Base-by-base conservation (phyloP, 108 stramenopile species). In the Epipyxis sp. region DNA sequence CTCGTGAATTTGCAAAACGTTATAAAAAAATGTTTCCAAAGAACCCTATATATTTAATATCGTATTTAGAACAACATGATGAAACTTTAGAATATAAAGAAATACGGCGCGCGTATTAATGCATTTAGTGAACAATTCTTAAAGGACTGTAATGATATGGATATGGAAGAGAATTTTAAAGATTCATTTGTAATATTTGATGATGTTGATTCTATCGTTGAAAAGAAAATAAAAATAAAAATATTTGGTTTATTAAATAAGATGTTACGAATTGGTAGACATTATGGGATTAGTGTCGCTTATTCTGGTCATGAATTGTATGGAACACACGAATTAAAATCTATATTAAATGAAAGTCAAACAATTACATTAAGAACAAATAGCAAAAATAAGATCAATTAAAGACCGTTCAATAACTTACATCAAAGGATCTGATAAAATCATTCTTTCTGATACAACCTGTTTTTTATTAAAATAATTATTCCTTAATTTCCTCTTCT, bases 11-110 rank as follows among this genome's bases (percentile, higher is more conserved):
- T 25, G 54, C 54, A 16, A 57, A 57, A 25, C 16, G 54, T 16
- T 57, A 57, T 57, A 57, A 57, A 25, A 57, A 57, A 25, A 57
- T 57, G 54, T 57, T 57, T 57, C 54, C 54, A 20, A 57, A 57
- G 25, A 57, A 57, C 25, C 20, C 16, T 16, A 57, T 57, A 25
- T 57, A 57, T 57, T 57, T 57, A 57, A 57, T 57, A 57, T 57
- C 54, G 16, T 57, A 57, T 57, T 57, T 57, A 57, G 54, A 57
- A 57, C 16, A 57, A 25, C 20, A 57, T 57, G 54, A 57, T 16
- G 25, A 16, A 20, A 16, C 25, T 57, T 16, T 20, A 20, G 54
- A 57, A 25, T 57, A 57, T 25, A 57, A 57, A 57, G 25, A 57
- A 57, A 57, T 57, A 20, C n/a, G n/a, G n/a, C n/a, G 25, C 54